Evolutionary conservation across 805 yeast species (phyloP), one percentile per base, ranked within the genome.

Genomic region (Candida boidinii): DNA sequence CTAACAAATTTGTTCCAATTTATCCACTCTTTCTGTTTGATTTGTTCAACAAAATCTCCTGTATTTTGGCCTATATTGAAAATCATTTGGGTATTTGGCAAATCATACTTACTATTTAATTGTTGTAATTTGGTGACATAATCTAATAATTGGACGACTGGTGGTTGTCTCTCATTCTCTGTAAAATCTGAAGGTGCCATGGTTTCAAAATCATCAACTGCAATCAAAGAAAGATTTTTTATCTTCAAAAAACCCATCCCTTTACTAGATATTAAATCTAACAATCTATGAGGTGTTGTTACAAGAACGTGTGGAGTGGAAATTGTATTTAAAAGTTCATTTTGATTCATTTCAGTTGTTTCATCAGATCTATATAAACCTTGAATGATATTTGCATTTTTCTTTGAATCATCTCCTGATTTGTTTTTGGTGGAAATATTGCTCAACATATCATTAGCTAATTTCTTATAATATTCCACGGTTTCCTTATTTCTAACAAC

Each of bases 11-110:
- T 48, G 17, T 41, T 37, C 60, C 59, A 54, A 33, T 54, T 56
- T 30, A 55, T 39, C 72, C 80, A 73, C 11, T 83, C 79, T 37
- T 62, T 68, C 2, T 51, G 50, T 42, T 66, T 76, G 28, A 81
- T 55, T 30, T 72, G 71, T 6, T 58, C 53, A 34, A 77, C 63
- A 46, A 81, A 62, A 2, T 52, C 46, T n/a, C 82, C 61, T 36
- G 46, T 30, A 6, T 43, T 29, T 1, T 50, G 35, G 7, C 51
- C 44, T 8, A 48, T 45, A 4, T 50, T 51, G n/a, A 55, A 36
- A 9, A 49, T 33, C 1, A 55, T 20, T 32, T 54, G 58, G 1
- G 60, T 56, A 30, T 53, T 59, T 10, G 56, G 48, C 20, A 49
- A 54, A 27, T 49, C 49, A 30, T 54, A 58, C 2, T 33, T 32